Evolutionary conservation across 139 green algal species (phyloP).

Genomic region (Mesotaenium endlicherianum): DNA sequence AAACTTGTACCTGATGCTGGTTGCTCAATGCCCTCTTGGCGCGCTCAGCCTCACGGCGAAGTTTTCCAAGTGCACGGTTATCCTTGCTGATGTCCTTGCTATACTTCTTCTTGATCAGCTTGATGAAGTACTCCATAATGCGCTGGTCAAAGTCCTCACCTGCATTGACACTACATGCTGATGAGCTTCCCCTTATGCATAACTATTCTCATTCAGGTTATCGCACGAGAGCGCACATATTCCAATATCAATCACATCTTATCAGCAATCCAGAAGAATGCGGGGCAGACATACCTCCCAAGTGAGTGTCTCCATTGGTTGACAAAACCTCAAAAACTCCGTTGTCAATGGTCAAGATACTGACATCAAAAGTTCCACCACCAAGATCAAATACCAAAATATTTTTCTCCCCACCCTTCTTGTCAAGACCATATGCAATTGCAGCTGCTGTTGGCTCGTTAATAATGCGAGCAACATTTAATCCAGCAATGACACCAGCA

Average conservation of each 20-base stretch:
- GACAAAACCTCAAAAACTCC: conserved; percentile 96
- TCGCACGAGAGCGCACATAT: conserved; percentile 3
- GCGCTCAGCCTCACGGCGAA: conserved; percentile 92
- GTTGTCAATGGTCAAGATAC: conserved; percentile 96
- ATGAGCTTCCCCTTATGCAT: no score
- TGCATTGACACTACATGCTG: no score
- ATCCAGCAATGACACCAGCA: conserved; percentile 74
- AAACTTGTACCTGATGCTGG: conserved; percentile 92
- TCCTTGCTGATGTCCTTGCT: conserved; percentile 90
- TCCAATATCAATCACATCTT: no score
- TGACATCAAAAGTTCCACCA: conserved; percentile 98
- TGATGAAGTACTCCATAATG: conserved; percentile 99
- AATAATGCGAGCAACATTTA: conserved; percentile 95
- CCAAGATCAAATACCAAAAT: conserved; percentile 98
- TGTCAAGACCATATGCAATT: conserved; percentile 95
- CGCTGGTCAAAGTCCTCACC: conserved; percentile 98
- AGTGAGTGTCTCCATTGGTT: conserved; percentile 93
- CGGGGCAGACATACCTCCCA: conserved; percentile 80
- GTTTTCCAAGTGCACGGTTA: conserved; percentile 88
- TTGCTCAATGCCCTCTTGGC: conserved; percentile 95
- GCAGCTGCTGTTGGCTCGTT: conserved; percentile 96
- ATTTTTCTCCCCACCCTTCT: conserved; percentile 85
- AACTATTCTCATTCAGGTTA: no score
- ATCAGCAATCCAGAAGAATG: no score
- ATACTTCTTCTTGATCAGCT: conserved; percentile 98